phyloP scores from a whole-genome alignment of 768 basidiomycete genomes.

The Solioccasus polychromus region DNA sequence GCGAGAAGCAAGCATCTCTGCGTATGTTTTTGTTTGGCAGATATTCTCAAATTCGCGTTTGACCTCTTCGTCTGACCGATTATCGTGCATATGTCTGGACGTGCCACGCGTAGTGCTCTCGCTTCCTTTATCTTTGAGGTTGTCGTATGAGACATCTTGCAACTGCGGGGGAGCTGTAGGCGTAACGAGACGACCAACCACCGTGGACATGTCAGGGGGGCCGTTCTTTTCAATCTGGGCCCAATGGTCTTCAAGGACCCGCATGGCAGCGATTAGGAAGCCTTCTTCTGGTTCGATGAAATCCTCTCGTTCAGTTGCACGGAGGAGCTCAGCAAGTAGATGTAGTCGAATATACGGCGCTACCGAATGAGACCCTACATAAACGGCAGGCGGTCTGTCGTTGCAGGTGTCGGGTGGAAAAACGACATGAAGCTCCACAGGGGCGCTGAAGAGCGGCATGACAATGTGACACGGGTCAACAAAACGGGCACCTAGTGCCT shows the following conservation, averaged over 20 bases:
- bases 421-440: conserved; percentile 65
- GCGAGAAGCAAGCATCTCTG: conserved; percentile 52
- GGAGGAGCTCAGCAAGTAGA: conserved; percentile 66
- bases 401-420: conserved; percentile 38
- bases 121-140: too few relatives aligned
- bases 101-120: conserved; percentile 1
- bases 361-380: conserved; percentile 62
- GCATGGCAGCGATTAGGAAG: conserved; percentile 67
- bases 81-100: conserved; percentile 30
- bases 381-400: conserved; percentile 65
- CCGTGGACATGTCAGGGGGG: conserved; percentile 70
- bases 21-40: conserved; percentile 47
- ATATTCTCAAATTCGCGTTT: conserved; percentile 50
- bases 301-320: conserved; percentile 47
- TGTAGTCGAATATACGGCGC: conserved; percentile 84
- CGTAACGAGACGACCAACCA: conserved; percentile 44
- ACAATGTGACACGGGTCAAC: conserved; percentile 45
- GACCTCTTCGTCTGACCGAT: conserved; percentile 47
- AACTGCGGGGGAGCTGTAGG: conserved; percentile 12
- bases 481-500: conserved; percentile 55
- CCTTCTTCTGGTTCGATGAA: conserved; percentile 69
- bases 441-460: conserved; percentile 65
- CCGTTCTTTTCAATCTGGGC: conserved; percentile 61
- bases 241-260: conserved; percentile 71
- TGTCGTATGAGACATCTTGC: conserved; percentile 12